Evolutionary conservation across 306 rosid genomes (phyloP), one percentile per base, ranked within the genome.

Genomic region (Mucuna pruriens): DNA sequence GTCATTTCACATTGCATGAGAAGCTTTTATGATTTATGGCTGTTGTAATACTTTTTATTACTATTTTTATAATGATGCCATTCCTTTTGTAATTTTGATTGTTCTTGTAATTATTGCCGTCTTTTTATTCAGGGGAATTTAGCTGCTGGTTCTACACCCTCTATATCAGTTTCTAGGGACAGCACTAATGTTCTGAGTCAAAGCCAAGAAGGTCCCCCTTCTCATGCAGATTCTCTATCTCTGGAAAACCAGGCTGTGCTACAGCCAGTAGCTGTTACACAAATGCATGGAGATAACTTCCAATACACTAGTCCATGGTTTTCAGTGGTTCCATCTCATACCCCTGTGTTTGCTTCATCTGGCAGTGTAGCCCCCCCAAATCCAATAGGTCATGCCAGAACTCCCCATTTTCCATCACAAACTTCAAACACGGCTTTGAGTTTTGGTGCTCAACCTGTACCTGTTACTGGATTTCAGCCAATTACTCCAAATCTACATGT

Each of bases 71-170:
- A 34, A 26, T 69, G 26, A 75, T 69, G 7, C 19, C 5, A 61
- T 57, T 83, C 68, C 49, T 80, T 36, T 36, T 64, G 55, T 16
- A 65, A 13, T 68, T 68, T 67, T 86, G 39, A 36, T 75, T 52
- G 29, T 61, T 61, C 76, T 60, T 45, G 19, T 71, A 78, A 81
- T 62, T 11, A 16, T 70, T 65, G 67, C 75, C 78, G 22, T 73
- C 82, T 79, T 82, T 82, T 72, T 36, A 29, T 85, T 71, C 81
- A 95, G 97, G 99, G 88, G 78, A 95, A 88, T 87, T 75, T 94
- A 71, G 86, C 85, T n/a, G 60, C 94, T 48, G 87, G 78, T 74
- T 73, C 89, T 65, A 42, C 90, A 34, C 45, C 87, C 38, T 49
- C 90, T 58, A 72, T 74, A 61, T 86, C 91, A 49, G 87, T 81